Percentiles rank a stretch among this genome's conserved stretches.
phyloP scores from a whole-genome alignment of 345 rosid species.

The Rubroshorea leprosula region DNA sequence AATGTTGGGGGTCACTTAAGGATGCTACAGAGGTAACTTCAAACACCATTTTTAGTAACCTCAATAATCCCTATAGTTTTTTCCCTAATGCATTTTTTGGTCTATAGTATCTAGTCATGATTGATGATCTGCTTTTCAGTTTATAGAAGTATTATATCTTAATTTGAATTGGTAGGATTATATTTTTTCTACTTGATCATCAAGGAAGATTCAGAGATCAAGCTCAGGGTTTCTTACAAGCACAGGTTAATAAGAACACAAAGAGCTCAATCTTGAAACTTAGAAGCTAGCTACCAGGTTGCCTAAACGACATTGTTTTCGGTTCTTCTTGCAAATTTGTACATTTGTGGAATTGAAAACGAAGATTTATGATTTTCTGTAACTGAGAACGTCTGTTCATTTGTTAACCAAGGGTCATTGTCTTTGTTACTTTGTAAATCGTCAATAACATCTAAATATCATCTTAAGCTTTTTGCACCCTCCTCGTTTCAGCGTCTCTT shows the following conservation, averaged over 20 bases:
- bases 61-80: background rate
- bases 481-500: too few relatives aligned
- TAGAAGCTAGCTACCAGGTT: constrained; percentile 7
- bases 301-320: constrained; percentile 17
- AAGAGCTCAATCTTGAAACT: constrained; percentile 10
- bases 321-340: constrained; percentile 22
- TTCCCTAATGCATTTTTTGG: too few relatives aligned
- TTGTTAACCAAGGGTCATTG: constrained; percentile 18
- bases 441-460: background rate
- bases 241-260: constrained; percentile 6
- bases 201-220: constrained; percentile 48
- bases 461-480: too few relatives aligned
- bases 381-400: constrained; percentile 31
- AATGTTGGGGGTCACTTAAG: constrained; percentile 81
- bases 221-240: constrained; percentile 35
- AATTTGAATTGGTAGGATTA: background rate
- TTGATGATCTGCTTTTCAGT: too few relatives aligned
- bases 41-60: background rate
- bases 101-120: too few relatives aligned
- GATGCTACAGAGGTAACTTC: constrained; percentile 62
- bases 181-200: background rate
- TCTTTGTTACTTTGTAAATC: constrained; percentile 21
- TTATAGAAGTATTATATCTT: too few relatives aligned
- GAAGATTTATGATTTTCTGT: constrained; percentile 30
- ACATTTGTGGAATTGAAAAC: constrained; percentile 21